These are phyloP conservation scores for Aspergillus proliferans DNA, from an alignment of 2,329 filamentous ascomycete genomes.

Conservation along the genomic window DNA sequence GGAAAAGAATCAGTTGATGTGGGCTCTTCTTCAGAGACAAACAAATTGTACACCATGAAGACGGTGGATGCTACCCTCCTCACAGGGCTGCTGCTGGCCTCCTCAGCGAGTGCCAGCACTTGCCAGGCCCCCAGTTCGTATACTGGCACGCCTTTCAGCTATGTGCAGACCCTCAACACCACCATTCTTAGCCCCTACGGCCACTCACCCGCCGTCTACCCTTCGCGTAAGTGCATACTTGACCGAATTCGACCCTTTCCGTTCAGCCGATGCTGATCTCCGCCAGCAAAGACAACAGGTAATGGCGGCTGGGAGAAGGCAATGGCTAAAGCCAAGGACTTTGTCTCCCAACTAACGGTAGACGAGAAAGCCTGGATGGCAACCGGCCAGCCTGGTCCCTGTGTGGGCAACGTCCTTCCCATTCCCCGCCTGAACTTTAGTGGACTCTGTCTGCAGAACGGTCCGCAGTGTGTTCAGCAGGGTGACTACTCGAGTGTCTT, in stretches of 20 bases:
- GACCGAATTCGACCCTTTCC: neutral
- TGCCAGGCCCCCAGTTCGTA: too few relatives aligned
- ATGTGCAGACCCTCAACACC: slow-evolving; percentile 15
- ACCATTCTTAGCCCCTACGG: slow-evolving; percentile 14
- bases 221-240: slow-evolving; percentile 11
- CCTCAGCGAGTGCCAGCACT: neutral
- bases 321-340: slow-evolving; percentile 8
- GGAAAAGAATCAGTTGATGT: neutral
- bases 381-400: slow-evolving; percentile 22
- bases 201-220: slow-evolving; percentile 11
- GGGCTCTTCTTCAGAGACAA: neutral
- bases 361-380: slow-evolving; percentile 24
- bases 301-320: slow-evolving; percentile 17
- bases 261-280: neutral
- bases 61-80: neutral
- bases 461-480: slow-evolving; percentile 52
- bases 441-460: slow-evolving; percentile 26
- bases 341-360: slow-evolving; percentile 14
- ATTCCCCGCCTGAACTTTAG: slow-evolving; percentile 24
- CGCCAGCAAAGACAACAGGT: slow-evolving; percentile 12
- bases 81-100: neutral
- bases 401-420: slow-evolving; percentile 27
- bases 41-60: neutral
- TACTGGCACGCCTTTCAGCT: slow-evolving; percentile 5
- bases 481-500: slow-evolving; percentile 68